Conservation (phyloP, 2,329 filamentous ascomycete species). For the Magnaporthiopsis poae region DNA sequence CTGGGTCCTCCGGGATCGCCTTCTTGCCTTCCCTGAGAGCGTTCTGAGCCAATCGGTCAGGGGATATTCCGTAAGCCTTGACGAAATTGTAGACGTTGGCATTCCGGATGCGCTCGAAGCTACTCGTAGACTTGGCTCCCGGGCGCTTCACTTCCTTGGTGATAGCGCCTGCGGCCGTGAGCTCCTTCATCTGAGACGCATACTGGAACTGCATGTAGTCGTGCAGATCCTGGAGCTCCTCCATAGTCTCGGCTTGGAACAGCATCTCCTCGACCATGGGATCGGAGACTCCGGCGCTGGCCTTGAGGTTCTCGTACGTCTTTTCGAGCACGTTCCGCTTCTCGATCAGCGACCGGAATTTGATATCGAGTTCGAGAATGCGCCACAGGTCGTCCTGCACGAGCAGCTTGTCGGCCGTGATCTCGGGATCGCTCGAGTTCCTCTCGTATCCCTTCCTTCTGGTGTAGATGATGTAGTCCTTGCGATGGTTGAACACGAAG, state of each 20-base stretch:
- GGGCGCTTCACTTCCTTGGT: conserved; percentile 65
- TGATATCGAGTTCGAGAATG: conserved; percentile 87
- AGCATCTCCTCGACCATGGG: conserved; percentile 72
- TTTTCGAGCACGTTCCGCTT: conserved; percentile 79
- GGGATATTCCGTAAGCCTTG: conserved; percentile 77
- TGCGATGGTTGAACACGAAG: conserved; percentile 95
- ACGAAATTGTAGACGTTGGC: conserved; percentile 74
- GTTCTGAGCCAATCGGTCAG: conserved; percentile 82
- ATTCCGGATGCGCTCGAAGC: conserved; percentile 76
- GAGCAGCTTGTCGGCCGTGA: conserved; percentile 76
- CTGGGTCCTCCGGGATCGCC: conserved; percentile 74
- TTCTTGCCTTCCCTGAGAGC: conserved; percentile 68
- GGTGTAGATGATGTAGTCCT: conserved; percentile 91
- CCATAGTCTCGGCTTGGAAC: conserved; percentile 70
- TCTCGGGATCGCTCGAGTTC: conserved; percentile 57
- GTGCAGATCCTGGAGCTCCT: conserved; percentile 91
- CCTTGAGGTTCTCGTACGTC: conserved; percentile 64
- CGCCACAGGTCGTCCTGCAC: conserved; percentile 92
- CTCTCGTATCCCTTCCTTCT: conserved; percentile 53
- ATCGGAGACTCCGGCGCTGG: conserved; percentile 54
- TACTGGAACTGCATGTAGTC: conserved; percentile 97
- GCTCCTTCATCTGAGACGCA: conserved; percentile 69
- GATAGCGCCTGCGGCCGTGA: conserved; percentile 54
- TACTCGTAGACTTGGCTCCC: conserved; percentile 62
- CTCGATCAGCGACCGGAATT: conserved; percentile 85